A percentile compares a stretch with the other conserved stretches of the same genome.
These are phyloP conservation scores for Oehlia diaphana DNA, from an alignment of 192 early-diverging fungal species.

Conservation along the genomic window DNA sequence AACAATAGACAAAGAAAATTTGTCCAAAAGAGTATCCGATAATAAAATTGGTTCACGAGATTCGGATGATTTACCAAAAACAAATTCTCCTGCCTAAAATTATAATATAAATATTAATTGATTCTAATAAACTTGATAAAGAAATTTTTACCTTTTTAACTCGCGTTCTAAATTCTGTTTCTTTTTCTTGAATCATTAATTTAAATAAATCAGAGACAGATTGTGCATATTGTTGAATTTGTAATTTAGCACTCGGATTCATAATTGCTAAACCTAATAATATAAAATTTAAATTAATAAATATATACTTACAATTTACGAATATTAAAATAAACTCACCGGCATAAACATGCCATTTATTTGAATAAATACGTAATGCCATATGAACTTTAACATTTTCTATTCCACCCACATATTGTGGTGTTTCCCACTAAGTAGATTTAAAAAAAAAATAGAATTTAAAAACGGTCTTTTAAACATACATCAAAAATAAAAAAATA, in stretches of 20 bases:
- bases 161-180: conserved; percentile 71
- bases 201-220: conserved; percentile 92
- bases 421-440: conserved; percentile 72
- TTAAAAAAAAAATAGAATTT: conserved; percentile 7
- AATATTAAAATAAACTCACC: conserved; percentile 49
- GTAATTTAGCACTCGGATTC: conserved; percentile 83
- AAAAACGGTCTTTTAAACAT: background rate
- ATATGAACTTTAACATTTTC: conserved; percentile 97
- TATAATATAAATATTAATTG: background rate
- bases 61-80: conserved; percentile 72
- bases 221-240: conserved; percentile 86
- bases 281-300: background rate
- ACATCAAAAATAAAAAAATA: conserved; percentile 1
- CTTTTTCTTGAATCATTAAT: conserved; percentile 88
- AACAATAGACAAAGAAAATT: conserved; percentile 85
- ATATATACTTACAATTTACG: background rate
- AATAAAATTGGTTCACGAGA: conserved; percentile 70
- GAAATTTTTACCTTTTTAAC: conserved; percentile 55
- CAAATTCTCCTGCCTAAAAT: conserved; percentile 71
- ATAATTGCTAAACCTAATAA: conserved; percentile 80
- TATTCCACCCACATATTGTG: conserved; percentile 88
- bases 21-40: conserved; percentile 78
- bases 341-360: conserved; percentile 98
- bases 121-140: background rate
- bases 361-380: conserved; percentile 88